Base-by-base conservation (phyloP, 176 grass and related monocot genomes). In the Juncus effusus region DNA sequence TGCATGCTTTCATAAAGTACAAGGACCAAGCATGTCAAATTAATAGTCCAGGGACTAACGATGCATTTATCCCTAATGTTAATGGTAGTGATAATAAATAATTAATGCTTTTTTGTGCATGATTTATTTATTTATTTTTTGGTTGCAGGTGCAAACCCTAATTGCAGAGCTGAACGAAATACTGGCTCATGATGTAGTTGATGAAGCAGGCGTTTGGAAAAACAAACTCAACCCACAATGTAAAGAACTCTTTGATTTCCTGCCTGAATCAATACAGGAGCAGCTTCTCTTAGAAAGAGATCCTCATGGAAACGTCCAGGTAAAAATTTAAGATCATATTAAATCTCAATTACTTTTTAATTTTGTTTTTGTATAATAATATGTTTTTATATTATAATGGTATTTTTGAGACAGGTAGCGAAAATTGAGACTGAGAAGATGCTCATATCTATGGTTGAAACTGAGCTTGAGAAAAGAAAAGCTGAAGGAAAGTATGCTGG, bases 371-470 rank as follows among this genome's bases (percentile, higher is more conserved):
- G 1, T 35, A 56, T 5, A 2, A 47, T 47, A 47, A 47, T 13
- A 56, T 70, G 50, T 7, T 54, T 52, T 54, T 7, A n/a, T n/a
- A n/a, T n/a, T n/a, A n/a, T n/a, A 50, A 44, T 56, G 11, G 51
- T 16, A 71, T 72, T 72, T 42, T 36, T 28, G 19, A 62, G 55
- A 45, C 51, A 94, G 95, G 95, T 99, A 71, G 89, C 95, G 11
- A 99, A 99, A 85, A 99, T 99, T 65, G 95, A 99, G 89, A 99
- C 95, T 0, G 95, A 99, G 69, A 99, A 99, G 82, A 99, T 99
- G 95, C 76, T 99, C 57, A 99, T 94, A 75, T 65, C 85, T 69
- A 99, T 99, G 95, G 95, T 90, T 80, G 95, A 99, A 80, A 94
- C 86, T 51, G 89, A 99, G 73, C 74, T 99, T 72, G 88, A 90